Conservation (phyloP, 2,329 filamentous ascomycete genomes). For the Fusarium ramigenum region DNA sequence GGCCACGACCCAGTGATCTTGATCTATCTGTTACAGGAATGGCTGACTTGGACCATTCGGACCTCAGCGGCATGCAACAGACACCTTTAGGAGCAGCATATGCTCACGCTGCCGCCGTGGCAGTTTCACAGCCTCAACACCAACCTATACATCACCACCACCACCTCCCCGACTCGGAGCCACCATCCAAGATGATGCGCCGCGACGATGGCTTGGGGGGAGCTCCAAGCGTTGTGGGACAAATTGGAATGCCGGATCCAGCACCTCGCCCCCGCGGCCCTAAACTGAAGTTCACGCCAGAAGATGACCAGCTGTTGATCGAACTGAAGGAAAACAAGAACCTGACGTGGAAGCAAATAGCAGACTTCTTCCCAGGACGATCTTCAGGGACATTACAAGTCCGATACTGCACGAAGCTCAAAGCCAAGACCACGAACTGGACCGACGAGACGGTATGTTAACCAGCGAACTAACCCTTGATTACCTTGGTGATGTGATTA, state of each 20-base stretch:
- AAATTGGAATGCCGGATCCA: conserved; percentile 86
- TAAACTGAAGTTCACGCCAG: conserved; percentile 92
- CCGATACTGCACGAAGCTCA: conserved; percentile 93
- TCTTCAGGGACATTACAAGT: conserved; percentile 93
- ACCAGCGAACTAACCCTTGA: neutral
- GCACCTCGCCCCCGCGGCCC: conserved; percentile 84
- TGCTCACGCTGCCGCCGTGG: conserved; percentile 53
- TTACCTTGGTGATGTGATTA: neutral
- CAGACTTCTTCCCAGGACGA: conserved; percentile 92
- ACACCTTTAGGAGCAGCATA: conserved; percentile 63
- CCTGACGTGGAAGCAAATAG: conserved; percentile 96
- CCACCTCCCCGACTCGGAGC: conserved; percentile 77
- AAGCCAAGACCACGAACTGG: conserved; percentile 93
- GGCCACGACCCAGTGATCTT: conserved; percentile 66
- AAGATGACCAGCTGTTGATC: conserved; percentile 87
- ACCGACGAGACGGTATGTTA: conserved; percentile 86
- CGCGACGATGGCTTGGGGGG: conserved; percentile 66
- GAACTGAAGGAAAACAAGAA: conserved; percentile 95
- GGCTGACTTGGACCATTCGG: conserved; percentile 62
- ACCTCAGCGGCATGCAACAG: conserved; percentile 65
- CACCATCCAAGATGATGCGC: conserved; percentile 73
- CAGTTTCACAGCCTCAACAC: conserved; percentile 47
- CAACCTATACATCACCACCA: conserved; percentile 81
- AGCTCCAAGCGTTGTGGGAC: conserved; percentile 85
- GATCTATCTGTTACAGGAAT: conserved; percentile 63